These are phyloP conservation scores for Penicillium cosmopolitanum DNA, from an alignment of 495 filamentous ascomycete species.

Conservation along the genomic window DNA sequence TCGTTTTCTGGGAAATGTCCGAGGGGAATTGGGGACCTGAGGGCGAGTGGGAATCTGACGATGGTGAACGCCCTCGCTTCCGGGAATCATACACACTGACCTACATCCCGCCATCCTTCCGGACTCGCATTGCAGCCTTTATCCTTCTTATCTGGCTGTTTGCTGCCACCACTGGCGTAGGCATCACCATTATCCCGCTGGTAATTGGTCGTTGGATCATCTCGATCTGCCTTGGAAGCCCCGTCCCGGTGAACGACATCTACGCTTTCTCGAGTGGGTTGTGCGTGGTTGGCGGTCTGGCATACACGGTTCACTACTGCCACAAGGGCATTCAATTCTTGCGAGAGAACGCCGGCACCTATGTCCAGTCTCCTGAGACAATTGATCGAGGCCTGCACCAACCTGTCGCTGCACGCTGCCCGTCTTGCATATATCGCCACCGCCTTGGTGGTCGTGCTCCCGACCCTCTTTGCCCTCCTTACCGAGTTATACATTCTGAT, in stretches of 20 bases:
- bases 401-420: slow-evolving; percentile 23
- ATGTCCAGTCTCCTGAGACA: slow-evolving; percentile 43
- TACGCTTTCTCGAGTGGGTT: slow-evolving; percentile 93
- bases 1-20: slow-evolving; percentile 80
- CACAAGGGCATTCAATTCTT: slow-evolving; percentile 45
- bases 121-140: slow-evolving; percentile 77
- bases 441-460: slow-evolving; percentile 74
- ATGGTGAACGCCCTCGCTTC: slow-evolving; percentile 65
- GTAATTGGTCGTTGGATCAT: slow-evolving; percentile 81
- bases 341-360: slow-evolving; percentile 34
- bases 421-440: slow-evolving; percentile 71
- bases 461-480: slow-evolving; percentile 77
- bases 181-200: slow-evolving; percentile 85
- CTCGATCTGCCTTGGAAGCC: slow-evolving; percentile 62
- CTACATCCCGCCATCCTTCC: slow-evolving; percentile 89
- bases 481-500: slow-evolving; percentile 90
- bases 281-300: slow-evolving; percentile 69
- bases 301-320: slow-evolving; percentile 61
- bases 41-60: slow-evolving; percentile 58
- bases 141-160: slow-evolving; percentile 92
- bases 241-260: slow-evolving; percentile 84
- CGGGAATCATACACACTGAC: slow-evolving; percentile 75
- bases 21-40: slow-evolving; percentile 70
- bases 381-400: slow-evolving; percentile 17
- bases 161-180: slow-evolving; percentile 88